These are phyloP conservation scores for Trichoderma virens DNA, from an alignment of 495 filamentous ascomycete species.

Conservation along the genomic window DNA sequence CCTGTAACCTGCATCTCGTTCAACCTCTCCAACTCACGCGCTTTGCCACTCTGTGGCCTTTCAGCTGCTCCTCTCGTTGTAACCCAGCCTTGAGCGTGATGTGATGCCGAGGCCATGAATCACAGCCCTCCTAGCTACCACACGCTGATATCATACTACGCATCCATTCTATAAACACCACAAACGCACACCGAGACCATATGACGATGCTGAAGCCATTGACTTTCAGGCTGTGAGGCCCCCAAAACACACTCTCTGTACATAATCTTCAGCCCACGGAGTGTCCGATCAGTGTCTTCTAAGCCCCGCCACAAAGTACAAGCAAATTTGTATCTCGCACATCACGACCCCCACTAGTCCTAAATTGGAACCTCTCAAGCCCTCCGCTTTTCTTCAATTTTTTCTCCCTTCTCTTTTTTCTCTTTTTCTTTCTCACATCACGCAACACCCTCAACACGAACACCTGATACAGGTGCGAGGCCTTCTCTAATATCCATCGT, in stretches of 20 bases:
- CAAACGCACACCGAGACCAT: no score
- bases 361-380: not conserved
- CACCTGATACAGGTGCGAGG: conserved; percentile 5
- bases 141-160: not conserved
- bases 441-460: conserved; percentile 14
- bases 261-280: not conserved
- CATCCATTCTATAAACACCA: not conserved
- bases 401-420: not conserved
- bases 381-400: not conserved
- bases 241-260: no score
- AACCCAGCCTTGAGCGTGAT: not conserved
- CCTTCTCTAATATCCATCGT: conserved; percentile 20
- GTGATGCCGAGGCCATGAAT: not conserved
- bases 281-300: not conserved
- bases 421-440: not conserved
- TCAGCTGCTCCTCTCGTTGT: no score
- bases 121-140: not conserved
- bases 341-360: not conserved
- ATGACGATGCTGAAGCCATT: no score
- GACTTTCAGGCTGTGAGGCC: no score
- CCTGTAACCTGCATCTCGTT: no score
- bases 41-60: no score
- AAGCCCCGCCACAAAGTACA: not conserved
- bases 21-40: no score
- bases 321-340: not conserved